Conservation (phyloP, 2,329 filamentous ascomycete genomes). For the Kalmusia sp. region DNA sequence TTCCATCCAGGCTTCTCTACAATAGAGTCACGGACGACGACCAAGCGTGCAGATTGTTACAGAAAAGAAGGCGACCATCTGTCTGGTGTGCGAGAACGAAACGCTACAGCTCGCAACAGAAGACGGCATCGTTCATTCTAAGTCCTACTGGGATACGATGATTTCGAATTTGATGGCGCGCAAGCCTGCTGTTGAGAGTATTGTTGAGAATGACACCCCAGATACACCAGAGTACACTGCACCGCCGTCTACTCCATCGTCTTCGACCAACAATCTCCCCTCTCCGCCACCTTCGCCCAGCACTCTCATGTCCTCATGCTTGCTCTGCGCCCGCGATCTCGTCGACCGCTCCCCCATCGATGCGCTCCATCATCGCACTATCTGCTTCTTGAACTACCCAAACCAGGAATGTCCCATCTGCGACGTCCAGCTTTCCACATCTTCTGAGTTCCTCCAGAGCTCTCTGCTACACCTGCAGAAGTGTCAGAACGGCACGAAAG, state of each 20-base stretch:
- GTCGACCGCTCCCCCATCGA: neutral
- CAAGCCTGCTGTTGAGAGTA: neutral
- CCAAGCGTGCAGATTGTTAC: no score
- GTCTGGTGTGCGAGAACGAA: neutral
- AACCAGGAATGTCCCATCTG: neutral
- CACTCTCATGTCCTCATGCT: neutral
- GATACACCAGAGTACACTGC: neutral
- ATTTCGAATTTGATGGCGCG: neutral
- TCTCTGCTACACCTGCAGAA: neutral
- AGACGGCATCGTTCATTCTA: neutral
- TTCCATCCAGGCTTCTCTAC: no score
- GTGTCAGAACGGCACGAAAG: neutral
- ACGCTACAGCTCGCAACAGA: neutral
- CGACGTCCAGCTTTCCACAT: neutral
- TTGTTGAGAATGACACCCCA: neutral
- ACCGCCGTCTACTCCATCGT: neutral
- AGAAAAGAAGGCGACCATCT: neutral
- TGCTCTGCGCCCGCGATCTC: neutral
- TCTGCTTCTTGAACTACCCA: neutral
- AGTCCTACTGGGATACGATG: neutral
- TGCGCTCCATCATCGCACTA: neutral
- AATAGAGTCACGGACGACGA: no score
- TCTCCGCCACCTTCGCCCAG: neutral
- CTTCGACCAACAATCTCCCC: no score
- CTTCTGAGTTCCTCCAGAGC: neutral